Evolutionary conservation across 495 filamentous ascomycete genomes (phyloP), one percentile per base, ranked within the genome.

Genomic region (Trichoderma asperelloides): DNA sequence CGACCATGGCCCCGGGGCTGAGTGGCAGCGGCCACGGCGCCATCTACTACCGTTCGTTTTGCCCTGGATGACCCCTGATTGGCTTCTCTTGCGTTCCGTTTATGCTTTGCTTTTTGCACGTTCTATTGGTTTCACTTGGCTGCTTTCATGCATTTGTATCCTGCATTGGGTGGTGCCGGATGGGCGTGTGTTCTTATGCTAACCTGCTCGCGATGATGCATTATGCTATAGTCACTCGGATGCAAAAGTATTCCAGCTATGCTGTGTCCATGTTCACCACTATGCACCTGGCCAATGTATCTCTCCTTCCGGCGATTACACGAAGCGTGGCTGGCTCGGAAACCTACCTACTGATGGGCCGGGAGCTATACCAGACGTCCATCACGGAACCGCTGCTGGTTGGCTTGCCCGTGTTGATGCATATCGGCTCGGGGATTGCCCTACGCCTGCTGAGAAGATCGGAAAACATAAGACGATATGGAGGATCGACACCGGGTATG

Each of bases 161-260:
- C 55, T 8, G 16, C 9, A 30, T 25, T 13, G 21, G 49, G n/a
- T 23, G 49, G 8, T 15, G 41, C 9, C 12, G 41, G 3, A 18
- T 45, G 41, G 12, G 41, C 16, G 41, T 45, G 51, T 45, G 60
- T 67, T 45, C 21, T 25, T 23, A 51, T 51, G 47, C 47, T 51
- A 16, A 57, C 49, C 33, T 63, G 64, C 65, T 66, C 69, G 57
- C 45, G 51, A 68, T 67, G 67, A 64, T 62, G 39, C 9, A n/a
- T 12, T 21, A 65, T 66, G n/a, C 55, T 43, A 18, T 72, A 96
- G 92, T 97, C 69, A 84, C 84, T 27, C 88, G 90, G 60, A 79
- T 93, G 37, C 93, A 96, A 73, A 87, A 84, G 75, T 96, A 95
- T 81, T 93, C 91, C 16, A 89, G 89, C 71, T 96, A 96, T 76